Evolutionary conservation across 345 rosid species (phyloP), one percentile per base, ranked within the genome.

Genomic region (Citrus reticulata): DNA sequence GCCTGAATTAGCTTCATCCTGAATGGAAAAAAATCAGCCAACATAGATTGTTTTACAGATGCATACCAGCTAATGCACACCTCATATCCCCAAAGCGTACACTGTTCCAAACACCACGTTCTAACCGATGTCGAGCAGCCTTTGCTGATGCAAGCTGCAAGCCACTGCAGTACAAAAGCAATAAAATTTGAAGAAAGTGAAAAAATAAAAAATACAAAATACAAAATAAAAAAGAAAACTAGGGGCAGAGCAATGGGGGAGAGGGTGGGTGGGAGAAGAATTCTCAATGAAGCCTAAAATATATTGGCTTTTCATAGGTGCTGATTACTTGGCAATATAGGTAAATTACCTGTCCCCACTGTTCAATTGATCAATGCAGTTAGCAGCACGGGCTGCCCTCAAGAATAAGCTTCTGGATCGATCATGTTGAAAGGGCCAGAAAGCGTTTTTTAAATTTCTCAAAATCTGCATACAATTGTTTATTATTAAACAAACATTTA

Each of bases 351-450:
- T 87, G 66, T 85, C 86, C 72, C 84, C 87, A 58, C 72, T 57
- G 68, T 68, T 77, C 24, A 78, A 82, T 84, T 62, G 81, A 75
- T 86, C 91, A 27, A 73, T 32, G 68, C 82, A 85, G 68, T 85
- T 85, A 62, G 91, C 90, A 70, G 91, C 92, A 75, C 78, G 72
- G 54, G 91, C 95, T 22, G 91, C 95, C 69, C 87, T 83, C 57
- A 88, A 80, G 78, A 91, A 91, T 81, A 88, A 83, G 80, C 91
- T 91, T 73, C 75, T 77, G n/a, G 83, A 60, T 27, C 35, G 75
- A 81, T 85, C 89, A 78, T 81, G 78, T 76, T 86, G 89, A 87
- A 89, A 91, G 72, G 95, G 95, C 95, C 93, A 91, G 81, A 91
- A 89, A 77, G 88, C 88, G 75, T 54, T 86, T 85, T 89, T 91